phyloP scores from a whole-genome alignment of 2,329 filamentous ascomycete species.

The Aspergillus thermomutatus region DNA sequence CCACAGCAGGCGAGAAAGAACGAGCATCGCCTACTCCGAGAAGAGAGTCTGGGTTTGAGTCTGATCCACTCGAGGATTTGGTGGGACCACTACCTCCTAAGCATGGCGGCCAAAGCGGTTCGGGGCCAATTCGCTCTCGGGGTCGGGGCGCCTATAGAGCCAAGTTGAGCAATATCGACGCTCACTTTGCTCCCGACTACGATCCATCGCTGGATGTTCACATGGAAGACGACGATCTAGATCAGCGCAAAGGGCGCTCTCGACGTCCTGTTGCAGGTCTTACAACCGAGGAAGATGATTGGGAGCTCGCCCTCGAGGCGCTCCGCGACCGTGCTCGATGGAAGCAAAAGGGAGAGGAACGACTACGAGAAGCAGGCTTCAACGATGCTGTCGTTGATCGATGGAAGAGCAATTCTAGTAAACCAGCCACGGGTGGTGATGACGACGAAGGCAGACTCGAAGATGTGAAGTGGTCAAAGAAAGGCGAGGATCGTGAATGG shows the following conservation, averaged over 20 bases:
- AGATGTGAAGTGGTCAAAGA: slow-evolving; percentile 69
- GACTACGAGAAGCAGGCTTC: slow-evolving; percentile 75
- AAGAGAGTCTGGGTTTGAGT: slow-evolving; percentile 39
- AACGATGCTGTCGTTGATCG: slow-evolving; percentile 69
- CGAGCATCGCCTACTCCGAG: slow-evolving; percentile 2
- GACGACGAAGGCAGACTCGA: slow-evolving; percentile 58
- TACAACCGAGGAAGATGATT: slow-evolving; percentile 60
- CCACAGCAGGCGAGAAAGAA: neutral
- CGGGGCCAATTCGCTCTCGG: slow-evolving; percentile 51
- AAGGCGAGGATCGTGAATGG: slow-evolving; percentile 66
- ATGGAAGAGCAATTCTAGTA: slow-evolving; percentile 63
- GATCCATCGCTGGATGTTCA: slow-evolving; percentile 50
- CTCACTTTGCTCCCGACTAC: slow-evolving; percentile 69
- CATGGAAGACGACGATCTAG: slow-evolving; percentile 50
- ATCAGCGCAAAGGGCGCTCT: slow-evolving; percentile 53
- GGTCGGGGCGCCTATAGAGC: slow-evolving; percentile 65
- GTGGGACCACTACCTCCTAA: slow-evolving; percentile 67
- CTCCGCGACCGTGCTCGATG: slow-evolving; percentile 76
- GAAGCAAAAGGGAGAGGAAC: slow-evolving; percentile 70
- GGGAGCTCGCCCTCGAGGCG: slow-evolving; percentile 76
- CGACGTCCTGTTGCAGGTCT: slow-evolving; percentile 38
- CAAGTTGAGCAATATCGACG: slow-evolving; percentile 67
- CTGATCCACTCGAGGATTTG: slow-evolving; percentile 71
- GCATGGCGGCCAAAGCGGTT: slow-evolving; percentile 33
- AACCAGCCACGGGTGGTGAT: slow-evolving; percentile 40